phyloP scores from a whole-genome alignment of 179 eudicot species.

The Spinacia oleracea region DNA sequence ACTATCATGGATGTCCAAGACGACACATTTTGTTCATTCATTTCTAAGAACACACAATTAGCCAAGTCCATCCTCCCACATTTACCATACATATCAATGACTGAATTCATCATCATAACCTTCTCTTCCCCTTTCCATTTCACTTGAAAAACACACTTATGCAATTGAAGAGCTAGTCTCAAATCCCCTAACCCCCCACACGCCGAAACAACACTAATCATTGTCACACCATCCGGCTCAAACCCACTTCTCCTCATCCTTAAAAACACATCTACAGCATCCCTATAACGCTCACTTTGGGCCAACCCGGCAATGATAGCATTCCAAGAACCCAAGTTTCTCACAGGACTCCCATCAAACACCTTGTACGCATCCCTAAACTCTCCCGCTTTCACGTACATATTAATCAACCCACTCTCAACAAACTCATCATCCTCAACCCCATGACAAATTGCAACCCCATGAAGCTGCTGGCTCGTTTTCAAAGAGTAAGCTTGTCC shows the following conservation, averaged over 20 bases:
- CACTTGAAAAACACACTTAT: constrained; percentile 60
- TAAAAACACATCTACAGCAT: constrained; percentile 57
- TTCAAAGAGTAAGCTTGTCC: constrained; percentile 32
- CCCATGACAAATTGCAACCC: constrained; percentile 48
- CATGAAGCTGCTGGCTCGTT: constrained; percentile 53
- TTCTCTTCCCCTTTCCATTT: constrained; percentile 38
- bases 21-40: constrained; percentile 58
- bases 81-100: constrained; percentile 79
- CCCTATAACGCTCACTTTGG: constrained; percentile 51
- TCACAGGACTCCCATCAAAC: constrained; percentile 63
- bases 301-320: constrained; percentile 67
- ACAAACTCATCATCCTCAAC: constrained; percentile 50
- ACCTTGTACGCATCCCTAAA: constrained; percentile 56
- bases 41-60: constrained; percentile 48
- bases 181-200: constrained; percentile 74
- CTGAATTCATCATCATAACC: constrained; percentile 64
- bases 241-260: constrained; percentile 54
- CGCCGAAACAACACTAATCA: constrained; percentile 62
- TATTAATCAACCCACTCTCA: constrained; percentile 66
- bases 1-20: constrained; percentile 91
- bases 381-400: constrained; percentile 52
- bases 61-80: constrained; percentile 89
- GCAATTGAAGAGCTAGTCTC: constrained; percentile 62
- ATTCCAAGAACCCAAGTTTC: constrained; percentile 89
- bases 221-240: constrained; percentile 64